A percentile compares a stretch with the other conserved stretches of the same genome.
Conservation (phyloP, 2,329 filamentous ascomycete genomes). For the Aspergillus terreus region DNA sequence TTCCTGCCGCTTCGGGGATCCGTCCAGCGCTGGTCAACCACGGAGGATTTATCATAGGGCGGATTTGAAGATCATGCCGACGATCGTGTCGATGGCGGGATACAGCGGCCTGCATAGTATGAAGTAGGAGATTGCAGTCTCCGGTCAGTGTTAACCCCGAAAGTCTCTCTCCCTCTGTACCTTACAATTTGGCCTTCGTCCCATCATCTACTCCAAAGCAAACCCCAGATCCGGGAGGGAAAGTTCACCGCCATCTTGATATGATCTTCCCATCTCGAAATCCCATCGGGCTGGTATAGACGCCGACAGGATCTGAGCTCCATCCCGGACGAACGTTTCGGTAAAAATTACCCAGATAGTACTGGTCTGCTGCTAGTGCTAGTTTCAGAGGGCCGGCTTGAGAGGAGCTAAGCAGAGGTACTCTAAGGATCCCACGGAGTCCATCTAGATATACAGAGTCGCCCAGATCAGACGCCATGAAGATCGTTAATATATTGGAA, state of each 20-base stretch:
- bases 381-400: slow-evolving; percentile 23
- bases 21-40: no score
- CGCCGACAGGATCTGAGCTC: background rate
- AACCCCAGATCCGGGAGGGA: background rate
- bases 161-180: no score
- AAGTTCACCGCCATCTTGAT: background rate
- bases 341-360: slow-evolving; percentile 14
- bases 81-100: background rate
- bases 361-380: slow-evolving; percentile 5
- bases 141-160: background rate
- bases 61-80: background rate
- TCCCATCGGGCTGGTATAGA: background rate
- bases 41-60: background rate
- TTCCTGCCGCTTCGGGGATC: no score
- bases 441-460: no score
- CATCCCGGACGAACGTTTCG: slow-evolving; percentile 15
- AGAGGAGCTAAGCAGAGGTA: no score
- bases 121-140: background rate
- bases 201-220: background rate
- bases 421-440: no score
- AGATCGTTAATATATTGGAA: no score
- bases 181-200: background rate
- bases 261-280: background rate
- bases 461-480: no score
- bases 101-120: background rate